Base-by-base conservation (phyloP, 306 rosid genomes). In the Bauhinia variegata region DNA sequence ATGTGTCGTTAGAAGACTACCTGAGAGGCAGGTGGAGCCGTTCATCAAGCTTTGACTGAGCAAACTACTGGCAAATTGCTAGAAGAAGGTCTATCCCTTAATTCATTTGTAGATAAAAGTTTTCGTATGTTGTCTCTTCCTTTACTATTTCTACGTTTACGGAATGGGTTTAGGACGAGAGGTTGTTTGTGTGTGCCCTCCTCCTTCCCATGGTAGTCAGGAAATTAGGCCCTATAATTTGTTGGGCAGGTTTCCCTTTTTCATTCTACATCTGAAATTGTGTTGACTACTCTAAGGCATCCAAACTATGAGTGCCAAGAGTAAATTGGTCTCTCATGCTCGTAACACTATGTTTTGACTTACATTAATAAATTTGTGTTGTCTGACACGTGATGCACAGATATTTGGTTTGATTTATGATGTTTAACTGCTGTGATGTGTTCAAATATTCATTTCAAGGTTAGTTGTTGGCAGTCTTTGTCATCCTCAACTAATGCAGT, bases 21-120 rank as follows among this genome's bases (percentile, higher is more conserved):
- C 71, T 95, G 75, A 80, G 75, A 80, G 96, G 97, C 56, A 68
- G 97, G 72, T 90, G 96, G 91, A 90, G 99, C 84, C 91, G 91
- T 30, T 81, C 92, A 59, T 90, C 99, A 12, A 91, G 99, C 87
- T 95, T 90, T 70, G 97, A 95, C 86, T 95, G 79, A 86, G 54
- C n/a, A n/a, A n/a, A n/a, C 33, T 12, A 19, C 72, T 23, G 16
- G 81, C 78, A 56, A 65, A 70, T 66, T 6, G 55, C 65, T 52
- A 44, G 63, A 58, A 47, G 30, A 48, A 66, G 17, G 50, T 78
- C 67, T 38, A 12, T 64, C 41, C 11, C 55, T 63, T 75, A 47
- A 54, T 51, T 63, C 48, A 65, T 71, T 68, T 82, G 92, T 85
- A 82, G 57, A 85, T 79, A 36, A 54, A 19, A 32, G 55, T 72